phyloP scores from a whole-genome alignment of 331 rosid species.

The Telfairia occidentalis region DNA sequence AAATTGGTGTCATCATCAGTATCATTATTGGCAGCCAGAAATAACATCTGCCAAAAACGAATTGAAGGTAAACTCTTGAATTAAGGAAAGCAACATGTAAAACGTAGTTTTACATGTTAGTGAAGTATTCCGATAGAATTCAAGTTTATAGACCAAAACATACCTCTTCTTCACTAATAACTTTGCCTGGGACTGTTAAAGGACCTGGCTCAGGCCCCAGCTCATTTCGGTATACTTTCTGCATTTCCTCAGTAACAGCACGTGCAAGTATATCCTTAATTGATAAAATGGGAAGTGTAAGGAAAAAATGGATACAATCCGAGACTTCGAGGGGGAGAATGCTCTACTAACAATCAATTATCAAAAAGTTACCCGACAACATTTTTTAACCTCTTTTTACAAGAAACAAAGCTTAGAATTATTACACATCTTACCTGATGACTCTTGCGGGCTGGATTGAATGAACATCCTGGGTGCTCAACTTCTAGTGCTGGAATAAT shows the following conservation, averaged over 20 bases:
- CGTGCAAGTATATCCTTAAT: conserved; percentile 66
- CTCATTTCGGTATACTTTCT: conserved; percentile 66
- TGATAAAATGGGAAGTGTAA: conserved; percentile 1
- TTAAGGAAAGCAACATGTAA: not conserved
- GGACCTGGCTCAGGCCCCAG: conserved; percentile 87
- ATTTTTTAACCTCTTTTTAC: not conserved
- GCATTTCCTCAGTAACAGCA: conserved; percentile 89
- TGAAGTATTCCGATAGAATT: not conserved
- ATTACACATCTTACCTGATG: conserved; percentile 56
- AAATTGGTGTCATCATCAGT: conserved; percentile 39
- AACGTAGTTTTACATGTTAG: not conserved
- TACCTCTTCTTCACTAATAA: conserved; percentile 76
- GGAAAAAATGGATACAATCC: not conserved
- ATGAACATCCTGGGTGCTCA: conserved; percentile 86
- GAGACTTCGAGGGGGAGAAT: not conserved
- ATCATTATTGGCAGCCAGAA: conserved; percentile 64
- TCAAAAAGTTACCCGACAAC: not conserved
- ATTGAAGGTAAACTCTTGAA: not conserved
- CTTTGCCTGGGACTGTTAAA: conserved; percentile 64
- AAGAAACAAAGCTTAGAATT: not conserved
- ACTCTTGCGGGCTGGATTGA: conserved; percentile 62
- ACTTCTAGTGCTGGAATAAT: conserved; percentile 81
- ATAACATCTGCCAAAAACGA: conserved; percentile 47
- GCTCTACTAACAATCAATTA: not conserved
- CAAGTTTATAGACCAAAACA: conserved; percentile 8